phyloP scores from a whole-genome alignment of 1,284 basidiomycete genomes.

The Lentinula novae-zelandiae region DNA sequence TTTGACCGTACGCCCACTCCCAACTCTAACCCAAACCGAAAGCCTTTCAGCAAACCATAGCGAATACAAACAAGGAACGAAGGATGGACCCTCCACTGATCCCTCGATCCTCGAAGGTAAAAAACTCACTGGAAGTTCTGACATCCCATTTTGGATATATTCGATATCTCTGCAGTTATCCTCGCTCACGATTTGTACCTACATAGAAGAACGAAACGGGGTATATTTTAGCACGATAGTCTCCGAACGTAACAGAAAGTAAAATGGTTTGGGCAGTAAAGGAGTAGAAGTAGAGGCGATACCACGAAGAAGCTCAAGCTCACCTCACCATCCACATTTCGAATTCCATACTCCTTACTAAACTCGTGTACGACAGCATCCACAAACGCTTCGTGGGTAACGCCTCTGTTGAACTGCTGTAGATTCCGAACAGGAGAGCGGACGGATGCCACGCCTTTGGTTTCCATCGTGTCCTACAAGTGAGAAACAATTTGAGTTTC shows the following conservation, averaged over 20 bases:
- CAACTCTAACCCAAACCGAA: conserved; percentile 58
- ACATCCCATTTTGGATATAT: conserved; percentile 64
- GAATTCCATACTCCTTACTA: conserved; percentile 50
- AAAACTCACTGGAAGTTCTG: conserved; percentile 62
- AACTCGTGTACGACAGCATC: conserved; percentile 75
- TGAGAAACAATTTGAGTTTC: neutral
- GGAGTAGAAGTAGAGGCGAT: neutral
- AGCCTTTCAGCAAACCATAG: neutral
- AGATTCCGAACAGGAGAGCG: conserved; percentile 91
- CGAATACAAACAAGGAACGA: neutral
- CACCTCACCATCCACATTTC: conserved; percentile 33
- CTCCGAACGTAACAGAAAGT: neutral
- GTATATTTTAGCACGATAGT: neutral
- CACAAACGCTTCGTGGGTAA: conserved; percentile 72
- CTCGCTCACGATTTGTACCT: conserved; percentile 40
- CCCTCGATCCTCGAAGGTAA: neutral
- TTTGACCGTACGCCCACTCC: conserved; percentile 94
- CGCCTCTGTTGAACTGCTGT: conserved; percentile 44
- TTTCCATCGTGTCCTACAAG: conserved; percentile 68
- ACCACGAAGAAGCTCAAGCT: conserved; percentile 8
- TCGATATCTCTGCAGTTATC: conserved; percentile 40
- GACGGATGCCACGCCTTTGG: conserved; percentile 87
- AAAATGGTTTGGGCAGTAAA: neutral
- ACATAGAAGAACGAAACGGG: neutral
- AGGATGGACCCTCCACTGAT: neutral